A percentile compares a stretch with the other conserved stretches of the same genome.
phyloP scores from a whole-genome alignment of 2,329 filamentous ascomycete species.

The Cercospora nicotianae region DNA sequence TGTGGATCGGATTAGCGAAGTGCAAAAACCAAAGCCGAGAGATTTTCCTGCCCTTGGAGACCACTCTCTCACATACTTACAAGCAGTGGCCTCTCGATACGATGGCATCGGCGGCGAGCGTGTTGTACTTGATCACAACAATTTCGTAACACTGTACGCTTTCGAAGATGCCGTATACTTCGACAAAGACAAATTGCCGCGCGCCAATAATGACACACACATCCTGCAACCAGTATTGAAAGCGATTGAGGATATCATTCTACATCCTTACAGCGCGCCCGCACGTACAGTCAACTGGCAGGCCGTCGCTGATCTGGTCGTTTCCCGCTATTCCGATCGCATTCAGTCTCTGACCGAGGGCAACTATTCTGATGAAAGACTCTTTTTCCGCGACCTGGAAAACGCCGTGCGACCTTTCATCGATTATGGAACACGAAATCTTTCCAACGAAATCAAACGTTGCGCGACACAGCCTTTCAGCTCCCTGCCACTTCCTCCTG shows the following conservation, averaged over 20 bases:
- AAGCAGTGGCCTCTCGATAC: slow-evolving; percentile 46
- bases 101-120: slow-evolving; percentile 47
- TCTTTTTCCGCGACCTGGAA: slow-evolving; percentile 34
- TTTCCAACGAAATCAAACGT: slow-evolving; percentile 44
- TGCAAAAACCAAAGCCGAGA: slow-evolving; percentile 3
- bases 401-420: slow-evolving; percentile 43
- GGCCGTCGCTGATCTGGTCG: slow-evolving; percentile 63
- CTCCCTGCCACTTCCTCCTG: slow-evolving; percentile 3
- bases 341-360: slow-evolving; percentile 45
- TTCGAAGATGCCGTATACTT: slow-evolving; percentile 42
- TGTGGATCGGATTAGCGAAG: slow-evolving; percentile 38
- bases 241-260: slow-evolving; percentile 50
- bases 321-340: slow-evolving; percentile 60
- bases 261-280: slow-evolving; percentile 31
- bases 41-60: slow-evolving; percentile 21
- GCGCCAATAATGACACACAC: slow-evolving; percentile 41
- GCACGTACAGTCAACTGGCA: slow-evolving; percentile 61
- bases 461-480: slow-evolving; percentile 52
- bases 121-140: slow-evolving; percentile 50
- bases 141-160: slow-evolving; percentile 51
- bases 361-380: slow-evolving; percentile 22
- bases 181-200: slow-evolving; percentile 38
- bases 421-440: slow-evolving; percentile 40
- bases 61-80: slow-evolving; percentile 37
- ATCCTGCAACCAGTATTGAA: slow-evolving; percentile 43